Conservation (phyloP, 2,329 filamentous ascomycete species). For the Diaporthe vaccinii region DNA sequence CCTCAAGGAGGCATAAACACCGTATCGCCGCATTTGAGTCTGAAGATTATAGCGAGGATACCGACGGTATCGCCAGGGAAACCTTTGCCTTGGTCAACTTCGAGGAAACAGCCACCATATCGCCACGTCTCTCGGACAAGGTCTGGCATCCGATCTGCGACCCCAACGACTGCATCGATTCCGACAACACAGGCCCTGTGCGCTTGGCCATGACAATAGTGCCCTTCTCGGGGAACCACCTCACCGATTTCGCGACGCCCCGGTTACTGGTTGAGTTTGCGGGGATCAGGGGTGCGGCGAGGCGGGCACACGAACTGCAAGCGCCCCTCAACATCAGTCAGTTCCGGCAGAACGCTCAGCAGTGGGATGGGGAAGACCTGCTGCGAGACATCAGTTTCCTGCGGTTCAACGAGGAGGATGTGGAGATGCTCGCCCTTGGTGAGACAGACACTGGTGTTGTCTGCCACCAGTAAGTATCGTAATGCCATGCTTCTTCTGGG, state of each 20-base stretch:
- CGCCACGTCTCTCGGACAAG: constrained; percentile 5
- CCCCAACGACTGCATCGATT: not conserved
- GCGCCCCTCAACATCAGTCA: constrained; percentile 20
- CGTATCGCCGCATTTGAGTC: not conserved
- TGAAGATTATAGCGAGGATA: not conserved
- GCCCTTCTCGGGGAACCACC: constrained; percentile 28
- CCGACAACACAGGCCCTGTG: not conserved
- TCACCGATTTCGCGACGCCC: constrained; percentile 3
- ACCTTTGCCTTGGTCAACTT: not conserved
- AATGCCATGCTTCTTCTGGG: not conserved
- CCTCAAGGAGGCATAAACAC: constrained; percentile 10
- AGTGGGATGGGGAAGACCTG: constrained; percentile 12
- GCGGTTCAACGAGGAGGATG: constrained; percentile 62
- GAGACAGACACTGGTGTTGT: constrained; percentile 43
- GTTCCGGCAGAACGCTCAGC: constrained; percentile 25
- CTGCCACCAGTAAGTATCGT: constrained; percentile 45
- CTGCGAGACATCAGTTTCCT: constrained; percentile 51
- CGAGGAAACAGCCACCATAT: not conserved
- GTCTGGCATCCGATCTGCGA: not conserved
- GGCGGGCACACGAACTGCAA: constrained; percentile 18
- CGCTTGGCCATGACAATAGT: constrained; percentile 36
- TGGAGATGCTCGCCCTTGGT: constrained; percentile 60
- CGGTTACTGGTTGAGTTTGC: constrained; percentile 7
- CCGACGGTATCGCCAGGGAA: not conserved
- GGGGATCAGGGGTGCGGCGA: not conserved